Conservation (phyloP, 805 yeast species). For the Nakazawaea wickerhamii region DNA sequence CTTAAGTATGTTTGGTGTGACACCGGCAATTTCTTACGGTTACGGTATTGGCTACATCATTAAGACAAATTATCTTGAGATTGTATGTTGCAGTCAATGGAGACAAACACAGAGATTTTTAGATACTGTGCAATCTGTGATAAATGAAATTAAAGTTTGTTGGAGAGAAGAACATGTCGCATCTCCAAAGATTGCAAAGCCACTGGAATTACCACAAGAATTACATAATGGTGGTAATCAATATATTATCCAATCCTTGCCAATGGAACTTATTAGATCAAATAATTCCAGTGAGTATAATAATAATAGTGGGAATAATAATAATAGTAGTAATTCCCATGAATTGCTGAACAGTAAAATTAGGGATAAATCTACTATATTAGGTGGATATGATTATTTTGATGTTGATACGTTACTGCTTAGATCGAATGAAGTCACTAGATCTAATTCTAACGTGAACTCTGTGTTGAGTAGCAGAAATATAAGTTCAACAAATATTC, state of each 20-base stretch:
- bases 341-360: conserved; percentile 2
- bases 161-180: conserved; percentile 22
- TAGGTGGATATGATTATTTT: conserved; percentile 59
- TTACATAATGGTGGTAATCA: conserved; percentile 11
- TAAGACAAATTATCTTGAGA: conserved; percentile 43
- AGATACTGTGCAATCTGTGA: conserved; percentile 45
- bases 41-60: conserved; percentile 54
- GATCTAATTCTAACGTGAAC: conserved; percentile 14
- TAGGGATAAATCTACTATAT: conserved; percentile 26
- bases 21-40: conserved; percentile 54
- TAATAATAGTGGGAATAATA: neutral
- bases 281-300: conserved; percentile 20
- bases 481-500: conserved; percentile 20
- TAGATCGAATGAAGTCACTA: conserved; percentile 29
- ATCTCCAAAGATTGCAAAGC: conserved; percentile 1
- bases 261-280: conserved; percentile 26
- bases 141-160: conserved; percentile 37
- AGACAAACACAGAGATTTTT: conserved; percentile 54
- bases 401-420: conserved; percentile 50
- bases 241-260: conserved; percentile 27
- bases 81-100: conserved; percentile 55
- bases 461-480: conserved; percentile 24
- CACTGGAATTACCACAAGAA: conserved; percentile 9
- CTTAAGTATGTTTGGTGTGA: conserved; percentile 51
- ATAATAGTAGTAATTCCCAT: neutral